A percentile compares a stretch with the other conserved stretches of the same genome.
phyloP scores from a whole-genome alignment of 192 early-diverging fungal genomes.

The Backusella circina region DNA sequence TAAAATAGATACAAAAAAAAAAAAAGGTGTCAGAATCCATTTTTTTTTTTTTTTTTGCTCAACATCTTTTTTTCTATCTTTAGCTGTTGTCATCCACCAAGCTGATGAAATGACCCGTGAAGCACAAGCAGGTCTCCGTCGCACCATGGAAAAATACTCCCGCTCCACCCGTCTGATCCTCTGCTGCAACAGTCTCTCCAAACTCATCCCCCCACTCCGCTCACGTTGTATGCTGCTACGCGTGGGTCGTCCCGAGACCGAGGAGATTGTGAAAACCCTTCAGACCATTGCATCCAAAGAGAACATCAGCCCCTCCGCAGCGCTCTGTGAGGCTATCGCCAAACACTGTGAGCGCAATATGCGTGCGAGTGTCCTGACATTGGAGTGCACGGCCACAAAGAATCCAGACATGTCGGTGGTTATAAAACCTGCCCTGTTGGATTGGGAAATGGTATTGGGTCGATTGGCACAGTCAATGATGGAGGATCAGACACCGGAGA shows the following conservation, averaged over 20 bases:
- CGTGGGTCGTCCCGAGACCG: constrained; percentile 71
- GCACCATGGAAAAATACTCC: constrained; percentile 99
- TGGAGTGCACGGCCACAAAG: constrained; percentile 77
- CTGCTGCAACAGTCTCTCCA: constrained; percentile 84
- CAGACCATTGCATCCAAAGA: constrained; percentile 82
- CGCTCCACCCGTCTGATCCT: constrained; percentile 88
- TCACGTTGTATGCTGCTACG: constrained; percentile 89
- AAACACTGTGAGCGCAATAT: constrained; percentile 75
- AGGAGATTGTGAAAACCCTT: constrained; percentile 74
- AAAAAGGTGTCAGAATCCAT: too few relatives aligned
- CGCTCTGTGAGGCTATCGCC: constrained; percentile 66
- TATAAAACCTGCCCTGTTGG: constrained; percentile 65
- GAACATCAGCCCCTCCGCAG: constrained; percentile 56
- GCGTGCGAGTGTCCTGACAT: constrained; percentile 84
- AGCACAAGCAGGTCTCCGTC: constrained; percentile 91
- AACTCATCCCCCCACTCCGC: constrained; percentile 90
- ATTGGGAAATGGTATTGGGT: constrained; percentile 86
- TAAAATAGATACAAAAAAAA: constrained; percentile 14
- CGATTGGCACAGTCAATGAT: constrained; percentile 68
- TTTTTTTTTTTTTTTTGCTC: too few relatives aligned
- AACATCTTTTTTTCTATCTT: background rate
- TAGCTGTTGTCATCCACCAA: constrained; percentile 92
- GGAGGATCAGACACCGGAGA: constrained; percentile 71
- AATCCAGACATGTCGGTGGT: constrained; percentile 40
- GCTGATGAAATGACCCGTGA: constrained; percentile 86